Evolutionary conservation across 2,329 filamentous ascomycete genomes (phyloP).

Genomic region (Epichloe bromicola): DNA sequence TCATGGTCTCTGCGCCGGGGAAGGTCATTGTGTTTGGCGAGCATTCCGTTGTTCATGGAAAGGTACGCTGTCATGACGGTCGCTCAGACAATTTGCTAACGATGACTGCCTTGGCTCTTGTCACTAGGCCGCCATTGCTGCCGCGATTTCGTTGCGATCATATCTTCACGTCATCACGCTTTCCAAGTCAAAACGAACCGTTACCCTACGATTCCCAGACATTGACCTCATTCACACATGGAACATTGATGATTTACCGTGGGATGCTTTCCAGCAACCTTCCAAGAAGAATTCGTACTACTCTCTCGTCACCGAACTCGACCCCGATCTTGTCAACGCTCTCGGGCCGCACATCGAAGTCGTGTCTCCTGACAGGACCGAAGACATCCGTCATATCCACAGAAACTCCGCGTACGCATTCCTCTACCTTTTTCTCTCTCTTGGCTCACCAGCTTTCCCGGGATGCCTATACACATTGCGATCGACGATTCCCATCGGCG

Average conservation of each 20-base stretch:
- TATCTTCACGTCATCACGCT: slow-evolving; percentile 93
- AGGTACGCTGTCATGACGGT: slow-evolving; percentile 37
- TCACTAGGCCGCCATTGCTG: slow-evolving; percentile 72
- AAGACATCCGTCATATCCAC: slow-evolving; percentile 72
- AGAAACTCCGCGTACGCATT: slow-evolving; percentile 72
- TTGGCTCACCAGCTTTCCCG: slow-evolving; percentile 66
- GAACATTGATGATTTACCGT: slow-evolving; percentile 86
- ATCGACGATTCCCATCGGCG: slow-evolving; percentile 85
- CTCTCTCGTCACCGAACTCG: slow-evolving; percentile 71
- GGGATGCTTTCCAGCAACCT: slow-evolving; percentile 66
- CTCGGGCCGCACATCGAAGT: slow-evolving; percentile 65
- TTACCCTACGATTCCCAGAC: slow-evolving; percentile 82
- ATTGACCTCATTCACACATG: slow-evolving; percentile 83
- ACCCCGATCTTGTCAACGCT: slow-evolving; percentile 67
- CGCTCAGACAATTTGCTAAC: not conserved
- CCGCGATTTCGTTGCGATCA: slow-evolving; percentile 85
- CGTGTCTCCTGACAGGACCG: slow-evolving; percentile 54
- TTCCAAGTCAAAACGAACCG: slow-evolving; percentile 79
- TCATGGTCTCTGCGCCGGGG: slow-evolving; percentile 95
- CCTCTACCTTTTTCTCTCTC: slow-evolving; percentile 81
- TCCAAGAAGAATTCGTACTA: slow-evolving; percentile 93
- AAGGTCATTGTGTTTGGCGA: slow-evolving; percentile 98
- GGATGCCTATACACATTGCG: slow-evolving; percentile 82
- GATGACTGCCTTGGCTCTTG: not conserved
- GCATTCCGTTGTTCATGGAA: slow-evolving; percentile 94